Percentiles rank a stretch among this genome's conserved stretches.
These are phyloP conservation scores for Oryza rufipogon DNA, from an alignment of 176 grass and related monocot species.

Conservation along the genomic window DNA sequence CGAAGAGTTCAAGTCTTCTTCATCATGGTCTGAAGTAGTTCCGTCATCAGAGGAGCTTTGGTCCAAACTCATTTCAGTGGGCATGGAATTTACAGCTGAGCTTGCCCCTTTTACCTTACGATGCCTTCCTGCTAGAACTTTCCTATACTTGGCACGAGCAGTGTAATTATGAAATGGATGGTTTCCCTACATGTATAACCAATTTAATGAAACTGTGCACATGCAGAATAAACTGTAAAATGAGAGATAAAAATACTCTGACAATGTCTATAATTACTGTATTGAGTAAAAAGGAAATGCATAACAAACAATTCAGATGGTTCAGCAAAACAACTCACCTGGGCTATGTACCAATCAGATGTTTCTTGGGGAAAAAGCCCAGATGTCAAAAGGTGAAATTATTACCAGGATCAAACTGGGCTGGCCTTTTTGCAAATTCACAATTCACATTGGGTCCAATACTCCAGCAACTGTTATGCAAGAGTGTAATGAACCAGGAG, in stretches of 20 bases:
- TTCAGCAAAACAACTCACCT: neutral
- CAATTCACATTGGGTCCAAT: neutral
- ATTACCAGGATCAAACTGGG: neutral
- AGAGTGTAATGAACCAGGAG: neutral
- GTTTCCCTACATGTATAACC: constrained; percentile 63
- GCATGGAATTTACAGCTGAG: constrained; percentile 32
- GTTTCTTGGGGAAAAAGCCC: neutral
- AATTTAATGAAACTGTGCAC: constrained; percentile 1
- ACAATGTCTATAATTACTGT: neutral
- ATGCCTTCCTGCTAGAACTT: constrained; percentile 53
- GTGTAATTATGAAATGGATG: constrained; percentile 99
- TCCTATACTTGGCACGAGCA: constrained; percentile 77
- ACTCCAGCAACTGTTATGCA: neutral
- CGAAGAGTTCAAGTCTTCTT: constrained; percentile 46
- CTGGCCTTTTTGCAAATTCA: constrained; percentile 11
- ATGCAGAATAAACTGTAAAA: constrained; percentile 18
- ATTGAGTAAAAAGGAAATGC: neutral
- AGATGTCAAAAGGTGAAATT: constrained; percentile 18
- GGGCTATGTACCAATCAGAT: neutral
- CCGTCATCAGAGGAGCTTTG: constrained; percentile 40
- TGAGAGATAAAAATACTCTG: neutral
- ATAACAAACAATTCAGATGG: neutral
- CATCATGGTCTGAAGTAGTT: constrained; percentile 36
- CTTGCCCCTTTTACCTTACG: constrained; percentile 44
- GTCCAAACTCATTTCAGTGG: constrained; percentile 35